These are phyloP conservation scores for Aspergillus vadensis DNA, from an alignment of 2,329 filamentous ascomycete species.

Conservation along the genomic window DNA sequence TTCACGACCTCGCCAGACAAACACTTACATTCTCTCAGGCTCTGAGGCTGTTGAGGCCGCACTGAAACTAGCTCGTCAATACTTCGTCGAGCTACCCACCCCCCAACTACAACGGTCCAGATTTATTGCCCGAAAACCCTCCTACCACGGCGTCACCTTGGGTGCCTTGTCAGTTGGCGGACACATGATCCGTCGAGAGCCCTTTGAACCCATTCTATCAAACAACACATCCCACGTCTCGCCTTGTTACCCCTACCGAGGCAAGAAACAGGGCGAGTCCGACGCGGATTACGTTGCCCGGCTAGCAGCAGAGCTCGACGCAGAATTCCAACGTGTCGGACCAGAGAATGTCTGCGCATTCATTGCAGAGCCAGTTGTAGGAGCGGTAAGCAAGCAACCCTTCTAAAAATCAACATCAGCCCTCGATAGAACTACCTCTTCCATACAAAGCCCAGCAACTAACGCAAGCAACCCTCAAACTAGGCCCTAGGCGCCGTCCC, in stretches of 20 bases:
- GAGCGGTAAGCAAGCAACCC: constrained; percentile 55
- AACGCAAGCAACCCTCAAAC: neutral
- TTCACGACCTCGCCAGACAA: neutral
- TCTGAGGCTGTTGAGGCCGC: constrained; percentile 71
- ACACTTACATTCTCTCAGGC: constrained; percentile 41
- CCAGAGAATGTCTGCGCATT: constrained; percentile 70
- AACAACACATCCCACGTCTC: constrained; percentile 63
- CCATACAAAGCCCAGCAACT: too few relatives aligned
- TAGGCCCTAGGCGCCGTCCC: constrained; percentile 70
- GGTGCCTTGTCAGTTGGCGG: constrained; percentile 67
- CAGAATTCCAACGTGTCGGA: constrained; percentile 65
- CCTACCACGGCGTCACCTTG: constrained; percentile 72
- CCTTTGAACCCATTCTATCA: constrained; percentile 63
- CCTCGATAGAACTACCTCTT: too few relatives aligned
- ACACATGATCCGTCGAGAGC: constrained; percentile 60
- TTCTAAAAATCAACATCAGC: too few relatives aligned
- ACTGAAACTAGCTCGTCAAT: constrained; percentile 68
- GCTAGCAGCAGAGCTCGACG: constrained; percentile 66
- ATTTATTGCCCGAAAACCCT: constrained; percentile 66
- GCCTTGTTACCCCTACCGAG: constrained; percentile 67
- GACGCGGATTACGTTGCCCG: constrained; percentile 62
- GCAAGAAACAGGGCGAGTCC: constrained; percentile 54
- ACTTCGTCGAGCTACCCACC: constrained; percentile 59
- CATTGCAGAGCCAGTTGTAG: constrained; percentile 71
- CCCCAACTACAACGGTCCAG: constrained; percentile 57